phyloP scores from a whole-genome alignment of 2,329 filamentous ascomycete species.

The Chrysoporthe deuterocubensis region DNA sequence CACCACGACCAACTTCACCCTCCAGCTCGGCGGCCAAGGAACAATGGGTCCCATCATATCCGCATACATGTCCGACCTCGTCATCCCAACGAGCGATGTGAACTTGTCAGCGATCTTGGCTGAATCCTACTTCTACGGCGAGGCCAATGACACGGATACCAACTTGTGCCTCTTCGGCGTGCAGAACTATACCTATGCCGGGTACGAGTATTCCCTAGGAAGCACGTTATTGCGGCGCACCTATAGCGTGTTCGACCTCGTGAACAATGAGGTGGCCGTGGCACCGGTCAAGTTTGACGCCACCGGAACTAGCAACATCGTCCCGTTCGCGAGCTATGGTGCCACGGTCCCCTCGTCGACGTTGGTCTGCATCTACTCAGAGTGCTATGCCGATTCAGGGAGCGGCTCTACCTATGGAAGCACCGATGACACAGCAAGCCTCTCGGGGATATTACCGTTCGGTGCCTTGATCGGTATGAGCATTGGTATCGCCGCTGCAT shows the following conservation, averaged over 20 bases:
- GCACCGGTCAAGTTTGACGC: slow-evolving; percentile 36
- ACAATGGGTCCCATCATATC: slow-evolving; percentile 35
- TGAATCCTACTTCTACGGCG: background rate
- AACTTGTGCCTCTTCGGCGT: slow-evolving; percentile 38
- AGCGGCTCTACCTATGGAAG: background rate
- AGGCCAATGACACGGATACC: background rate
- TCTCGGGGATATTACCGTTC: slow-evolving; percentile 12
- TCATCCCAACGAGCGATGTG: slow-evolving; percentile 30
- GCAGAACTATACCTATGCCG: slow-evolving; percentile 32
- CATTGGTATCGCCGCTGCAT: slow-evolving; percentile 20
- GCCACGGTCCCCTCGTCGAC: slow-evolving; percentile 36
- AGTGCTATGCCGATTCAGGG: slow-evolving; percentile 13
- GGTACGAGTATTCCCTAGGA: slow-evolving; percentile 32
- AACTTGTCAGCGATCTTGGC: slow-evolving; percentile 6
- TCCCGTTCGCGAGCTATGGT: slow-evolving; percentile 35
- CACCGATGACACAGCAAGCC: background rate
- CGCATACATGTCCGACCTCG: slow-evolving; percentile 36
- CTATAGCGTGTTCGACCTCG: slow-evolving; percentile 41
- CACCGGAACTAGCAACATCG: slow-evolving; percentile 31
- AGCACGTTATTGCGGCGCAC: slow-evolving; percentile 36
- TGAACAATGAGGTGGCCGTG: slow-evolving; percentile 39
- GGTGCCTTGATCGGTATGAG: slow-evolving; percentile 22
- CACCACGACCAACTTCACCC: slow-evolving; percentile 31
- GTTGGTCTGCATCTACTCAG: slow-evolving; percentile 28
- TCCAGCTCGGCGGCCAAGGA: slow-evolving; percentile 35